These are phyloP conservation scores for Cyamopsis tetragonoloba DNA, from an alignment of 306 rosid species.

Conservation along the genomic window DNA sequence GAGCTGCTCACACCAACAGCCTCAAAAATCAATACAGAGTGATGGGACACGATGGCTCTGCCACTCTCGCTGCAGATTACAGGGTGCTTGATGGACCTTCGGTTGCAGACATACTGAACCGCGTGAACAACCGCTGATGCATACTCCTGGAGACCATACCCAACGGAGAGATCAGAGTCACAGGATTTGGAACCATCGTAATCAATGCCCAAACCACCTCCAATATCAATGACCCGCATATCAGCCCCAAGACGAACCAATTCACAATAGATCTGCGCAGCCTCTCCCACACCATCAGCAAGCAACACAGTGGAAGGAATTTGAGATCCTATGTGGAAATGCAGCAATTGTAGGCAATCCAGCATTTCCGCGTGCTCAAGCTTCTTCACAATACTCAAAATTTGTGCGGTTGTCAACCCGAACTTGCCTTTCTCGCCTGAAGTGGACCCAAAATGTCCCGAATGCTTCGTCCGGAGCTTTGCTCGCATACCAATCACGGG, in stretches of 20 bases:
- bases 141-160: slow-evolving; percentile 65
- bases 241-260: slow-evolving; percentile 77
- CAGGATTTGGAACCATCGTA: slow-evolving; percentile 77
- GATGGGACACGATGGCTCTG: slow-evolving; percentile 82
- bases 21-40: slow-evolving; percentile 73
- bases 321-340: slow-evolving; percentile 89
- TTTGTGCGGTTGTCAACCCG: slow-evolving; percentile 71
- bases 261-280: slow-evolving; percentile 90
- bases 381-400: slow-evolving; percentile 62
- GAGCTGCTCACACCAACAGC: slow-evolving; percentile 39
- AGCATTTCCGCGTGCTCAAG: slow-evolving; percentile 65
- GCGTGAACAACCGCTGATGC: slow-evolving; percentile 74
- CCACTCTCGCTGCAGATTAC: slow-evolving; percentile 81
- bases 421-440: slow-evolving; percentile 95
- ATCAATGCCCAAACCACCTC: slow-evolving; percentile 90
- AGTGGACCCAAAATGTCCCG: slow-evolving; percentile 80
- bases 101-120: slow-evolving; percentile 51
- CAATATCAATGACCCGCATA: slow-evolving; percentile 75
- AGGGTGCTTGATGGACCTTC: slow-evolving; percentile 64
- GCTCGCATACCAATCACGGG: slow-evolving; percentile 85
- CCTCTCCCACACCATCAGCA: slow-evolving; percentile 71
- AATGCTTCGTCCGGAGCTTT: slow-evolving; percentile 77
- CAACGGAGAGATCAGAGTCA: slow-evolving; percentile 70
- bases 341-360: slow-evolving; percentile 77
- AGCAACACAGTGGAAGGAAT: slow-evolving; percentile 70